Evolutionary conservation across 371 early-diverging fungal species (phyloP), one percentile per base, ranked within the genome.

Genomic region (Lichtheimia corymbifera): DNA sequence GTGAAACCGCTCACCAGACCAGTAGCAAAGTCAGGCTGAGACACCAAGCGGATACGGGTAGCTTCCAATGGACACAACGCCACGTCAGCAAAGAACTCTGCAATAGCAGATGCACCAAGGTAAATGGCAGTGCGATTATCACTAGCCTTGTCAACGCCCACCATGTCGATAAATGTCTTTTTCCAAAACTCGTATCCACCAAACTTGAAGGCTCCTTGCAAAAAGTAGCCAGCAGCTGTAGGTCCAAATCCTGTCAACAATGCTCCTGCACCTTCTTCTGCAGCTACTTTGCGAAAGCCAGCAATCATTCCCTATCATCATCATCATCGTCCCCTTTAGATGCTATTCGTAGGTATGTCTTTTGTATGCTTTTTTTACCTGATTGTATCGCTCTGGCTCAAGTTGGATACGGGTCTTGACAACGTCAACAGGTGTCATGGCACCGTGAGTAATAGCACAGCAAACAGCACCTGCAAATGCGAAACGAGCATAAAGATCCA

Each of bases 181-280:
- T 94, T 91, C 78, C 90, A 92, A 62, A 86, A 82, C 53, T 95
- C 95, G 74, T 93, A 93, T 63, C 89, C 83, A 47, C 95, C 95
- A 73, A 88, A 95, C 82, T 95, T 95, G 78, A 89, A 87, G 66
- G 85, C 83, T 54, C 95, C 95, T 79, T 95, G 95, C 50, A 90
- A 68, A 59, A 88, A 91, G 80, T 95, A 95, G n/a, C 95, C 95
- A 43, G 90, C 70, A 50, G 88, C 75, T 30, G 95, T 94, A 25
- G 95, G 94, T 20, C 82, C 85, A 27, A 86, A 82, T 44, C 95
- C 95, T 30, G 89, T 93, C 68, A 82, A 86, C 53, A 95, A 61
- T 25, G 89, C 93, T 59, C 81, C 73, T 45, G 85, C 51, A 42
- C 95, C 95, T 77, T 92, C 76, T 14, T 52, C 45, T 6, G 15